Evolutionary conservation across 805 yeast genomes (phyloP).

Genomic region (Dipodascus geniculatus): DNA sequence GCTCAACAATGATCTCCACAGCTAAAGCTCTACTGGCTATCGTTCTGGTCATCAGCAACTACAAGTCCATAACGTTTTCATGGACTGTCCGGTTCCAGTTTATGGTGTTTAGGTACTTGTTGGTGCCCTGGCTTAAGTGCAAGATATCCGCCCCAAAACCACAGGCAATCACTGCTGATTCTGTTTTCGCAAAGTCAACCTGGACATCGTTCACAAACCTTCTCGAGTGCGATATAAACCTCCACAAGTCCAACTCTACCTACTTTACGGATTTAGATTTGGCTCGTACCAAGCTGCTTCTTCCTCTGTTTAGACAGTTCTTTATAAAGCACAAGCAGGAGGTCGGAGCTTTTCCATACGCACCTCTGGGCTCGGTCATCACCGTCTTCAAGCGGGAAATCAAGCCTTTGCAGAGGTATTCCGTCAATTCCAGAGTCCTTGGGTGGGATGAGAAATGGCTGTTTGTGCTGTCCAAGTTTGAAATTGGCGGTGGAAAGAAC

Average conservation of each 20-base stretch:
- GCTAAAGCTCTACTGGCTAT: too few species aligned
- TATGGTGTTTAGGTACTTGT: slow-evolving; percentile 31
- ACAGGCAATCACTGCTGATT: too few species aligned
- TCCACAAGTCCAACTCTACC: slow-evolving; percentile 82
- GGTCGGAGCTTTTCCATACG: slow-evolving; percentile 37
- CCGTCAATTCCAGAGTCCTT: slow-evolving; percentile 44
- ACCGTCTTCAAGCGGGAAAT: slow-evolving; percentile 64
- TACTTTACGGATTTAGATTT: slow-evolving; percentile 75
- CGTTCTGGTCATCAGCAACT: slow-evolving; percentile 30
- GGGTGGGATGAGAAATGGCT: slow-evolving; percentile 90
- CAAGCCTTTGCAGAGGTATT: slow-evolving; percentile 48
- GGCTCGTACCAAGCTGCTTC: slow-evolving; percentile 54
- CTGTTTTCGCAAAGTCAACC: slow-evolving; percentile 33
- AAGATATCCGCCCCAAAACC: slow-evolving; percentile 16
- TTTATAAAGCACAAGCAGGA: slow-evolving; percentile 33
- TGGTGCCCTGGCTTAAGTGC: slow-evolving; percentile 8
- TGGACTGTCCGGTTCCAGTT: slow-evolving; percentile 54
- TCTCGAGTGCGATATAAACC: slow-evolving; percentile 72
- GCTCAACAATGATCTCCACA: too few species aligned
- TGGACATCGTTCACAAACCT: slow-evolving; percentile 52
- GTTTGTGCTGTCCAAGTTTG: slow-evolving; percentile 55
- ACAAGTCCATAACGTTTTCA: slow-evolving; percentile 58
- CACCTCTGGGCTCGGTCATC: slow-evolving; percentile 68
- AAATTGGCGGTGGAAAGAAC: slow-evolving; percentile 24
- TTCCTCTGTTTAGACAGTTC: slow-evolving; percentile 43